Conservation (phyloP, 805 yeast genomes). For the Hemisphaericaspora nanyangensis region DNA sequence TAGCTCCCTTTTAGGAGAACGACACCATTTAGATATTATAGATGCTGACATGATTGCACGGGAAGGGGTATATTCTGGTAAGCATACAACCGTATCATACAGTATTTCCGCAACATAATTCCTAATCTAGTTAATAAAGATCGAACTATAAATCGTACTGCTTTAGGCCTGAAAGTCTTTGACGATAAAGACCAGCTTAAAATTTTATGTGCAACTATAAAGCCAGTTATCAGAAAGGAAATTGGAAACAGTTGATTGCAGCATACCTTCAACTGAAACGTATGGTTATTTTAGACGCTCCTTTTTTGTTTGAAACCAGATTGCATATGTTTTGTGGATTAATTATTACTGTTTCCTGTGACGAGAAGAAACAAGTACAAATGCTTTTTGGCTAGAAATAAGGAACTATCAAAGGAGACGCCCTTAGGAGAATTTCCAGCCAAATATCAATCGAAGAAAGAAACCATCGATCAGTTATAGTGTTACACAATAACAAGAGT, state of each 20-base stretch:
- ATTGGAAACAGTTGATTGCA: conserved; percentile 52
- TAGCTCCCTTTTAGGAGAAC: conserved; percentile 51
- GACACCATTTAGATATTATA: conserved; percentile 55
- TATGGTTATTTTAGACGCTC: conserved; percentile 81
- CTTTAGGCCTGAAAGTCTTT: conserved; percentile 76
- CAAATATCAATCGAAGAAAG: conserved; percentile 71
- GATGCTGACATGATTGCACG: conserved; percentile 93
- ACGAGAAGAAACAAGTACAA: conserved; percentile 51
- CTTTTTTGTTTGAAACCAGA: conserved; percentile 78
- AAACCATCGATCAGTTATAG: conserved; percentile 55
- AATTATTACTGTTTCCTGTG: conserved; percentile 65
- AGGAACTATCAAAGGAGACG: conserved; percentile 61
- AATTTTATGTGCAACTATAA: conserved; percentile 70
- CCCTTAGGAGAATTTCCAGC: conserved; percentile 62
- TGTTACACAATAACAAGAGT: conserved; percentile 58
- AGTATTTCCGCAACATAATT: conserved; percentile 52
- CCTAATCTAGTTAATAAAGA: conserved; percentile 47
- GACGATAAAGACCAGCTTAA: conserved; percentile 56
- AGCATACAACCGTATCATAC: conserved; percentile 65
- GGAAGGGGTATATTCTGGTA: conserved; percentile 80
- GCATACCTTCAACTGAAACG: conserved; percentile 57
- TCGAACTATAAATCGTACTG: conserved; percentile 58
- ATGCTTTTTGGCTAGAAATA: conserved; percentile 68
- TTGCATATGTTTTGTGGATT: conserved; percentile 69
- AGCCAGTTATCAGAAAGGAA: conserved; percentile 76